These are phyloP conservation scores for Scalesia atractyloides DNA, from an alignment of 129 eudicot genomes.

Conservation along the genomic window DNA sequence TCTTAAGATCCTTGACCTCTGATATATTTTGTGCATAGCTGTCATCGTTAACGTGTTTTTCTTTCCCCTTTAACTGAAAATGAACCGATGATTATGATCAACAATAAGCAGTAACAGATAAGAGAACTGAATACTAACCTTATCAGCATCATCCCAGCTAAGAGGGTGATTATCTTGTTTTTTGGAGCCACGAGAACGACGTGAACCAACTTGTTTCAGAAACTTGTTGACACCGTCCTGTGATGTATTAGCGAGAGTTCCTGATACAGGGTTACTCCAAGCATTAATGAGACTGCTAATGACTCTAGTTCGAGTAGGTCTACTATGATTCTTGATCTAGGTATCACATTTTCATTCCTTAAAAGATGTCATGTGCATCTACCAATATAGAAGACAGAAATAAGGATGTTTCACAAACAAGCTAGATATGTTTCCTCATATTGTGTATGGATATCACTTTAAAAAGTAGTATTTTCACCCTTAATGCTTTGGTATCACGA, in stretches of 20 bases:
- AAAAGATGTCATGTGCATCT: slow-evolving; percentile 5
- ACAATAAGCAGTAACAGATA: neutral
- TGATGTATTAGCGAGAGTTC: slow-evolving; percentile 55
- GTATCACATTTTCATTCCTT: neutral
- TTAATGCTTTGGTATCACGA: neutral
- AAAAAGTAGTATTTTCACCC: neutral
- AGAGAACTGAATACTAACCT: slow-evolving; percentile 35
- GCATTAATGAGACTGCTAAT: neutral
- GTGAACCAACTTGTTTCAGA: slow-evolving; percentile 43
- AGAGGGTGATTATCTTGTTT: slow-evolving; percentile 42
- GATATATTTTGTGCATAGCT: neutral
- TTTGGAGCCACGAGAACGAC: slow-evolving; percentile 40
- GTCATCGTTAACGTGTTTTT: slow-evolving; percentile 8
- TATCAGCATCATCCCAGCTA: slow-evolving; percentile 39
- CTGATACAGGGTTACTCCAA: slow-evolving; percentile 36
- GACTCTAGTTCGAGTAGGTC: neutral
- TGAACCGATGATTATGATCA: slow-evolving; percentile 1
- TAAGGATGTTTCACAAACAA: slow-evolving; percentile 3
- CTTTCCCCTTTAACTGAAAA: slow-evolving; percentile 38
- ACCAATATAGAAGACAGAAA: neutral
- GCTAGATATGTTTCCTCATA: neutral
- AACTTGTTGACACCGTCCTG: slow-evolving; percentile 53
- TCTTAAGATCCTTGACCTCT: slow-evolving; percentile 24
- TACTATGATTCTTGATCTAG: neutral
- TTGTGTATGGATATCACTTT: neutral